phyloP scores from a whole-genome alignment of 345 rosid genomes.

The Brassica rapa region DNA sequence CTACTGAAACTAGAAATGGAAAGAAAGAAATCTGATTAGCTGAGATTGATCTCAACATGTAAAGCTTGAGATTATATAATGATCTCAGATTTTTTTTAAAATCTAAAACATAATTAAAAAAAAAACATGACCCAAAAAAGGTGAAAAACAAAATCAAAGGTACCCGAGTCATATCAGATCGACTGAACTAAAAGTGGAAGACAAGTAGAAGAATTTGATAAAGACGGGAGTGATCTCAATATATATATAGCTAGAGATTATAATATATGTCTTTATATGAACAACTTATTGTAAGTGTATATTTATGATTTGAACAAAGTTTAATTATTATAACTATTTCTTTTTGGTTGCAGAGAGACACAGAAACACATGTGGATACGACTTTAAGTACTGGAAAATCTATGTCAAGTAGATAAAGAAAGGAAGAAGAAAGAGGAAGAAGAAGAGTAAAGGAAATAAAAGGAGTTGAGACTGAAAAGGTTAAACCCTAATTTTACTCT shows the following conservation, averaged over 20 bases:
- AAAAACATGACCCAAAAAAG: not conserved
- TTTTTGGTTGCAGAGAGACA: slow-evolving; percentile 36
- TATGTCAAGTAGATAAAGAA: slow-evolving; percentile 41
- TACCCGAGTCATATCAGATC: slow-evolving; percentile 22
- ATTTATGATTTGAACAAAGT: slow-evolving; percentile 17
- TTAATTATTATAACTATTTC: not conserved
- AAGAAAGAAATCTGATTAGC: not conserved
- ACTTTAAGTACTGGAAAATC: slow-evolving; percentile 38
- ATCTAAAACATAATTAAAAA: no score
- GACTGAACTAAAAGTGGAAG: slow-evolving; percentile 7
- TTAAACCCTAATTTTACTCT: slow-evolving; percentile 39
- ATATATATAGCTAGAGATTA: slow-evolving; percentile 8
- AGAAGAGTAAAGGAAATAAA: slow-evolving; percentile 41
- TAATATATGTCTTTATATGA: not conserved
- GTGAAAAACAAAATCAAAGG: slow-evolving; percentile 1
- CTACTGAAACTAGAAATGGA: slow-evolving; percentile 4
- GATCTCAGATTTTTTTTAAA: not conserved
- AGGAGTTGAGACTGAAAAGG: slow-evolving; percentile 44
- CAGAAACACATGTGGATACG: slow-evolving; percentile 46
- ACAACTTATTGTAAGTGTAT: not conserved
- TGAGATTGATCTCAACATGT: not conserved
- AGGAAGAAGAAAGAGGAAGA: slow-evolving; percentile 33
- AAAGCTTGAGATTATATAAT: not conserved
- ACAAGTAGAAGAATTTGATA: slow-evolving; percentile 20
- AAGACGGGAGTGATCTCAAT: slow-evolving; percentile 26